Evolutionary conservation across 345 rosid species (phyloP).

Genomic region (Eutrema japonicum): DNA sequence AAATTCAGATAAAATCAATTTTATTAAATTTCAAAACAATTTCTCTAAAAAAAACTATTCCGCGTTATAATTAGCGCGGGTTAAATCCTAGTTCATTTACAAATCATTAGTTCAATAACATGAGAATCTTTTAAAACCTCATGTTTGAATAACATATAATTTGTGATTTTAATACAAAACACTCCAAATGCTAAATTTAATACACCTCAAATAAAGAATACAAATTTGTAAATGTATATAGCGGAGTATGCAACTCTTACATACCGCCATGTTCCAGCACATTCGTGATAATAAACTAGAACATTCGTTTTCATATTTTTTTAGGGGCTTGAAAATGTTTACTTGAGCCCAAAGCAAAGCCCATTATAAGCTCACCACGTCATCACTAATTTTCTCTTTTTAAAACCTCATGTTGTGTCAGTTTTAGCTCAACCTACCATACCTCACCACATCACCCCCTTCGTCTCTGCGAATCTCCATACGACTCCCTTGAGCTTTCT

Average conservation of each 20-base stretch:
- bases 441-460: conserved; percentile 36
- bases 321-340: neutral
- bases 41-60: no score
- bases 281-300: conserved; percentile 29
- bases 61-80: no score
- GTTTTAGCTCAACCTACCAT: conserved; percentile 20
- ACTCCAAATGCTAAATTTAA: no score
- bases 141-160: no score
- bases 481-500: conserved; percentile 25
- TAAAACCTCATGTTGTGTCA: conserved; percentile 20
- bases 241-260: neutral
- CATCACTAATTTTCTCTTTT: conserved; percentile 13
- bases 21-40: no score
- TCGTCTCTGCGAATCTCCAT: conserved; percentile 33
- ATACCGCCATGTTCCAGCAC: conserved; percentile 1
- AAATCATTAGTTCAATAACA: no score
- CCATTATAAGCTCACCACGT: conserved; percentile 23
- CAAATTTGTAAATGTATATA: neutral
- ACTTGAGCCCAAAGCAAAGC: conserved; percentile 43
- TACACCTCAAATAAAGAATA: neutral
- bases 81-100: no score
- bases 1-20: no score
- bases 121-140: no score
- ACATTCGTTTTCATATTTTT: neutral
- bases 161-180: no score